These are phyloP conservation scores for Proliferodiscus dingleyae DNA, from an alignment of 2,329 filamentous ascomycete genomes.

Conservation along the genomic window DNA sequence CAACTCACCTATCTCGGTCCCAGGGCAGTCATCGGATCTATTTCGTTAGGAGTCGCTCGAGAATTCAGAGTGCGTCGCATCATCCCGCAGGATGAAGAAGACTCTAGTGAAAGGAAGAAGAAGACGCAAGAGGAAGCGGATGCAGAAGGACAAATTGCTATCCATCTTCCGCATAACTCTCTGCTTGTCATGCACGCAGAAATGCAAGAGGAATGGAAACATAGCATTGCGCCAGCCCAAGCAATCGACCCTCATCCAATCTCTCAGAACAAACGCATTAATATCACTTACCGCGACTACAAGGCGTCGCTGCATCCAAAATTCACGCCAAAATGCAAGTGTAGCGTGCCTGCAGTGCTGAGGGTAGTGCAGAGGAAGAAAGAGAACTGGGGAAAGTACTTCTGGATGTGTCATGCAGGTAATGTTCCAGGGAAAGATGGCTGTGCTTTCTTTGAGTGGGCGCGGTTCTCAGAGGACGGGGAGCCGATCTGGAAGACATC, in stretches of 20 bases:
- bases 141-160: slow-evolving; percentile 78
- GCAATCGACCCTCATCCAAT: slow-evolving; percentile 82
- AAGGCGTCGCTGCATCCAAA: slow-evolving; percentile 70
- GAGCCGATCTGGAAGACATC: slow-evolving; percentile 58
- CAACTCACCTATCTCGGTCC: slow-evolving; percentile 92
- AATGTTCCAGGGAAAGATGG: slow-evolving; percentile 63
- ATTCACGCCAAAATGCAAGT: slow-evolving; percentile 73
- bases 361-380: slow-evolving; percentile 75
- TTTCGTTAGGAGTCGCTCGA: slow-evolving; percentile 86
- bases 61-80: slow-evolving; percentile 85
- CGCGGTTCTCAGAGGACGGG: slow-evolving; percentile 80
- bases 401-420: slow-evolving; percentile 87
- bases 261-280: slow-evolving; percentile 75
- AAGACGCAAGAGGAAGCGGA: slow-evolving; percentile 46
- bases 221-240: slow-evolving; percentile 69
- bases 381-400: slow-evolving; percentile 74
- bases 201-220: slow-evolving; percentile 98
- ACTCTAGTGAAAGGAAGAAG: slow-evolving; percentile 7
- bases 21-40: slow-evolving; percentile 78
- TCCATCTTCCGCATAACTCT: slow-evolving; percentile 92
- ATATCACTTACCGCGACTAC: slow-evolving; percentile 91
- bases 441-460: slow-evolving; percentile 81
- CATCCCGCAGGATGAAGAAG: slow-evolving; percentile 49
- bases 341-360: slow-evolving; percentile 62
- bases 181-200: slow-evolving; percentile 94